Percentiles rank a stretch among this genome's conserved stretches.
phyloP scores from a whole-genome alignment of 805 yeast species.

The Wickerhamomyces rabaulensis region DNA sequence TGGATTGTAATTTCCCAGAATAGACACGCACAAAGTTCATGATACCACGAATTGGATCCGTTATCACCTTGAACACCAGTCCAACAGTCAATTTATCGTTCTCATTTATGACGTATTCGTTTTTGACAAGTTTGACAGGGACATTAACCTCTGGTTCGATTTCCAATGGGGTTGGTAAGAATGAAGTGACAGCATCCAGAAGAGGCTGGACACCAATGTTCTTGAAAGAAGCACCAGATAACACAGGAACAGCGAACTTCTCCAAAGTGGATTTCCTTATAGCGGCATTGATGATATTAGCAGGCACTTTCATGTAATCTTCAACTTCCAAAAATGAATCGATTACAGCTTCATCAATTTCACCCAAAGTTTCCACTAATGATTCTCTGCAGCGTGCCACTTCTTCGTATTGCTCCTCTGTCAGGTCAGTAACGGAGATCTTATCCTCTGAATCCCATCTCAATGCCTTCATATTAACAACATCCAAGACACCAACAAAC shows the following conservation, averaged over 20 bases:
- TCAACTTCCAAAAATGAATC: slow-evolving; percentile 74
- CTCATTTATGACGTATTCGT: slow-evolving; percentile 49
- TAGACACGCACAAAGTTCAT: slow-evolving; percentile 87
- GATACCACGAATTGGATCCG: slow-evolving; percentile 77
- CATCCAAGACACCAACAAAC: slow-evolving; percentile 74
- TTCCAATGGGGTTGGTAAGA: slow-evolving; percentile 79
- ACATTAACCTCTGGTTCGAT: slow-evolving; percentile 48
- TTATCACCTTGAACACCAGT: slow-evolving; percentile 85
- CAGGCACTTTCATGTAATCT: slow-evolving; percentile 63
- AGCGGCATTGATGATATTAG: slow-evolving; percentile 48
- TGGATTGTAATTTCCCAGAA: slow-evolving; percentile 66
- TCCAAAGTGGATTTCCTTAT: slow-evolving; percentile 59
- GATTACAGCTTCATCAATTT: slow-evolving; percentile 70
- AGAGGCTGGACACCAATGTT: slow-evolving; percentile 95
- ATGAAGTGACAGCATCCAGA: slow-evolving; percentile 74
- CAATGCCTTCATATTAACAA: slow-evolving; percentile 56
- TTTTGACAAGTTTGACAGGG: slow-evolving; percentile 35
- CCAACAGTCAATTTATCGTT: slow-evolving; percentile 66
- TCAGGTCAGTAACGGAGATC: slow-evolving; percentile 42
- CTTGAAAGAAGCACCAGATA: slow-evolving; percentile 89
- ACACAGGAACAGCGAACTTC: slow-evolving; percentile 63
- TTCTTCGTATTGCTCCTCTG: slow-evolving; percentile 39
- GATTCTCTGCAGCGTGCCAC: slow-evolving; percentile 60
- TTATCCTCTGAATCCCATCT: slow-evolving; percentile 43
- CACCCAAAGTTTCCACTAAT: slow-evolving; percentile 78